These are phyloP conservation scores for Daldinia decipiens DNA, from an alignment of 495 filamentous ascomycete species.

Conservation along the genomic window DNA sequence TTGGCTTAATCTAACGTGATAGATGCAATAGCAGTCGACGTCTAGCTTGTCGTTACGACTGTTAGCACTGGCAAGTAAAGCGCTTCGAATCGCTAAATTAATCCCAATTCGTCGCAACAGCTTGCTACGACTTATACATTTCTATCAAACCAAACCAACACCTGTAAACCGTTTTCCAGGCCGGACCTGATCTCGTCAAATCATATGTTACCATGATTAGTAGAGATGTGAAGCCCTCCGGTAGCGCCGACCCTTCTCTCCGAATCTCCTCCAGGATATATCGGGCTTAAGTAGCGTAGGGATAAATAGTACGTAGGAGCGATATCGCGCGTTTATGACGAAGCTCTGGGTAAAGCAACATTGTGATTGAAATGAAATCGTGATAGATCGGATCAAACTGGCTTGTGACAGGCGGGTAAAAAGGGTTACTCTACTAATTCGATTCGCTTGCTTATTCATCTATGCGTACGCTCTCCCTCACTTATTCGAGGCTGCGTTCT, in stretches of 20 bases:
- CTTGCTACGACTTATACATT: constrained; percentile 5
- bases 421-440: constrained; percentile 6
- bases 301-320: constrained; percentile 7
- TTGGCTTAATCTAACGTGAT: constrained; percentile 7
- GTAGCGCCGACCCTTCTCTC: background rate
- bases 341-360: constrained; percentile 21
- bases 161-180: constrained; percentile 24
- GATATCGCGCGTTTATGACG: background rate
- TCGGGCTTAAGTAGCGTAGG: background rate
- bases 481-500: constrained; percentile 39
- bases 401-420: background rate
- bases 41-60: background rate
- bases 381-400: constrained; percentile 12
- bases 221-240: background rate
- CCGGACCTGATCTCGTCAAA: background rate
- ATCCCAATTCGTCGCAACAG: constrained; percentile 29
- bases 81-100: constrained; percentile 26
- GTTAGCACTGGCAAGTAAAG: background rate
- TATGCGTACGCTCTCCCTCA: background rate
- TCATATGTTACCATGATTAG: background rate
- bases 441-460: constrained; percentile 7
- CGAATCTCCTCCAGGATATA: background rate
- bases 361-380: background rate
- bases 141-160: constrained; percentile 6
- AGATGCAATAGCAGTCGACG: constrained; percentile 1